phyloP scores from a whole-genome alignment of 306 rosid species.

The Delonix regia region DNA sequence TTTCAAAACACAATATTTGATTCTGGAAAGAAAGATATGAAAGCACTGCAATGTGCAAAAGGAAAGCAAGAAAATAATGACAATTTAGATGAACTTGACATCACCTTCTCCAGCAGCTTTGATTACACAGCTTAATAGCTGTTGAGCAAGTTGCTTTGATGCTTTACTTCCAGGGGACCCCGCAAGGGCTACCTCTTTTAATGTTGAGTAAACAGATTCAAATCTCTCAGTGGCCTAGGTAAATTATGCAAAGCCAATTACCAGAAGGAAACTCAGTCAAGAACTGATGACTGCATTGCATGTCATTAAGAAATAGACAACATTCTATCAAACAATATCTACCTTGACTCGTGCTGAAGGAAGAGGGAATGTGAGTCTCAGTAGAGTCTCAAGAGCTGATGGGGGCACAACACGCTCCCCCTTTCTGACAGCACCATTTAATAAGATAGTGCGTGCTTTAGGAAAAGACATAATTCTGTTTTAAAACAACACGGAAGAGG shows the following conservation, averaged over 20 bases:
- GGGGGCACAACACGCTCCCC: slow-evolving; percentile 58
- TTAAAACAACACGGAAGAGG: neutral
- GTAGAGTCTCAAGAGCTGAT: slow-evolving; percentile 44
- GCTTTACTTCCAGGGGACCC: slow-evolving; percentile 54
- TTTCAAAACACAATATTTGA: slow-evolving; percentile 8
- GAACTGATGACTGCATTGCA: neutral
- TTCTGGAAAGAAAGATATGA: neutral
- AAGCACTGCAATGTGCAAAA: slow-evolving; percentile 3
- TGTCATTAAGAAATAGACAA: slow-evolving; percentile 6
- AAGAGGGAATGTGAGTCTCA: slow-evolving; percentile 50
- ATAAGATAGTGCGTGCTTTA: slow-evolving; percentile 47
- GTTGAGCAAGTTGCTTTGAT: slow-evolving; percentile 45
- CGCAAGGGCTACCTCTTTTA: slow-evolving; percentile 54
- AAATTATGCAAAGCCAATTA: slow-evolving; percentile 19
- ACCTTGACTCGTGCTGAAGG: slow-evolving; percentile 52
- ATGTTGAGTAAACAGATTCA: slow-evolving; percentile 43
- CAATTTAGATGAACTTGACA: neutral
- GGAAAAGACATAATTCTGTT: slow-evolving; percentile 45
- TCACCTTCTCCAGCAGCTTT: slow-evolving; percentile 55
- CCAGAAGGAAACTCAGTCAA: slow-evolving; percentile 16
- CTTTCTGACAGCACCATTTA: slow-evolving; percentile 54
- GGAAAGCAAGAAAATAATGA: neutral
- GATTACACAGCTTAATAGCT: slow-evolving; percentile 40
- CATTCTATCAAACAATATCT: slow-evolving; percentile 6
- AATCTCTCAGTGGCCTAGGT: slow-evolving; percentile 53